These are phyloP conservation scores for Acanthochlamys bracteata DNA, from an alignment of 106 monocot species.

Conservation along the genomic window DNA sequence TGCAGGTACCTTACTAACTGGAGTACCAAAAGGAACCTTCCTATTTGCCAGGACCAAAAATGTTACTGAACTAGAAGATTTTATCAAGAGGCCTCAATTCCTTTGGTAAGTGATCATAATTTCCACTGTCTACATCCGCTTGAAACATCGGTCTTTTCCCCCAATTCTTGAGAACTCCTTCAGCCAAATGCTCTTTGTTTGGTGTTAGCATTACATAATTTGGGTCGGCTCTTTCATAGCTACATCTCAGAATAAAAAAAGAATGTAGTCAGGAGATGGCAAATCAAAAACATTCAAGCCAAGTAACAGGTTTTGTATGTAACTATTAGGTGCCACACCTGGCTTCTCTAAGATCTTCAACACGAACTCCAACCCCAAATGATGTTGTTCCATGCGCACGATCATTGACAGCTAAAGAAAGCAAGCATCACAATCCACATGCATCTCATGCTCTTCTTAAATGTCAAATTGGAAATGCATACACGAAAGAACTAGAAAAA, in stretches of 20 bases:
- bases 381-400: constrained; percentile 35
- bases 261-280: no score
- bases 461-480: no score
- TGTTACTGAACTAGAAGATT: constrained; percentile 53
- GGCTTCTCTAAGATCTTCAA: constrained; percentile 86
- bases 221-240: constrained; percentile 94
- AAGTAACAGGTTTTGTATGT: no score
- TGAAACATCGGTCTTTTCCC: constrained; percentile 87
- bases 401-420: constrained; percentile 49
- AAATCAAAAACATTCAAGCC: no score
- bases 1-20: no score
- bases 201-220: constrained; percentile 95
- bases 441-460: no score
- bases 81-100: constrained; percentile 72
- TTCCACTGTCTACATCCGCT: constrained; percentile 60
- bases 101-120: constrained; percentile 64
- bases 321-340: constrained; percentile 27
- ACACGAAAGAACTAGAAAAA: no score
- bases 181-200: constrained; percentile 88
- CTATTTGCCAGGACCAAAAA: no score
- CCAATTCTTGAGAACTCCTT: constrained; percentile 57
- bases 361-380: constrained; percentile 82
- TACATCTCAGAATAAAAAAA: constrained; percentile 13
- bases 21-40: no score
- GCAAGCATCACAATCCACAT: background rate